A percentile compares a stretch with the other conserved stretches of the same genome.
Conservation (phyloP, 768 basidiomycete species). For the Xerocomus brunneocitrinus region DNA sequence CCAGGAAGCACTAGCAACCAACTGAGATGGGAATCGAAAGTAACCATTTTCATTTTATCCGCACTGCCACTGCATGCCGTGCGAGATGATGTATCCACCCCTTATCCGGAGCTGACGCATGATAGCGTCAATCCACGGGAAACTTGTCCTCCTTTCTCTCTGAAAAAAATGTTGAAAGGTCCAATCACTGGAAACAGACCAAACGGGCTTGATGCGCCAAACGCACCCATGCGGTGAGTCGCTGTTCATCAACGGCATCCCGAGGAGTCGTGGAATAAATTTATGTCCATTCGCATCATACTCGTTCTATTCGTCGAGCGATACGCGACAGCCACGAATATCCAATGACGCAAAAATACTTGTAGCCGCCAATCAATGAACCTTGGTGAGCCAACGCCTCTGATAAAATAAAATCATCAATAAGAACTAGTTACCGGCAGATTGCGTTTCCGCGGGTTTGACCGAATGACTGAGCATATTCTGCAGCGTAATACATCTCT, state of each 20-base stretch:
- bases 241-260: slow-evolving; percentile 8
- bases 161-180: neutral
- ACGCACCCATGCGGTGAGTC: neutral
- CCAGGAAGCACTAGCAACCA: slow-evolving; percentile 23
- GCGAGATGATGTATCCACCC: slow-evolving; percentile 21
- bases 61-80: slow-evolving; percentile 28
- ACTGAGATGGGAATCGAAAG: slow-evolving; percentile 27
- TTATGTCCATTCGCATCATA: slow-evolving; percentile 2
- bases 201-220: slow-evolving; percentile 4
- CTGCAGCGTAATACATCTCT: slow-evolving; percentile 8
- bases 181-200: neutral
- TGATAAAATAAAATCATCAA: slow-evolving; percentile 4
- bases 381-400: slow-evolving; percentile 3
- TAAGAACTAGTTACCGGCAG: slow-evolving; percentile 6
- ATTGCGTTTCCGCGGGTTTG: slow-evolving; percentile 23
- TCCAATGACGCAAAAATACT: slow-evolving; percentile 3
- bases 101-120: slow-evolving; percentile 12
- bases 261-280: slow-evolving; percentile 16
- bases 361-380: slow-evolving; percentile 3
- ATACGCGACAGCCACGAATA: neutral
- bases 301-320: neutral
- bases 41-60: slow-evolving; percentile 21
- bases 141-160: slow-evolving; percentile 3
- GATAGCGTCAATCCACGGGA: slow-evolving; percentile 15
- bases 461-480: neutral